Evolutionary conservation across 2,329 filamentous ascomycete genomes (phyloP), one percentile per base, ranked within the genome.

Genomic region (Chalaropsis thielavioides): DNA sequence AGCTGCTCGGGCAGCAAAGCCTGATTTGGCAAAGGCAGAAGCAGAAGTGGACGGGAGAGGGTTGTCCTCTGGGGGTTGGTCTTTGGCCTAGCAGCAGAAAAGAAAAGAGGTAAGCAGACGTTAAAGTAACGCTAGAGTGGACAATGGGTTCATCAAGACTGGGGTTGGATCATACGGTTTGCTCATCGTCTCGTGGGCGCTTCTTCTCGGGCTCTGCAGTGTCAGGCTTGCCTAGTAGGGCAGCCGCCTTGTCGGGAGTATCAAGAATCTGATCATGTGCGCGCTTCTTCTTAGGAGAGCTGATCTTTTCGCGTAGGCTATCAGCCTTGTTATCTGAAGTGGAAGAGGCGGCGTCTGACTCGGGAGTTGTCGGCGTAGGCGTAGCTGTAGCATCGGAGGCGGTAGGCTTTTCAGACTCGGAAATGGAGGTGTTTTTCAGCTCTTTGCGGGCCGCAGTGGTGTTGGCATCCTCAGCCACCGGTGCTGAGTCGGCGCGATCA

Each of bases 231-330:
- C 78, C 75, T 54, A 58, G 59, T 72, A 77, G 79, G 68, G 79
- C 76, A 64, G 77, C 77, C 69, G 77, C 75, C 63, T 74, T 76
- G 22, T 76, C 64, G n/a, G 64, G 58, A 35, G 64, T 64, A 59
- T 79, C 76, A 35, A 85, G 83, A 17, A 84, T 74, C 72, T 85
- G 78, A 68, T 83, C 82, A 68, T 82, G 81, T 35, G 78, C 80
- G 68, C 84, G 79, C 76, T 86, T 87, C 78, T 86, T 87, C 76
- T 86, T 86, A 38, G 84, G 84, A 13, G 83, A 86, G 22, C 78
- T 76, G 56, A 83, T 71, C 66, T 79, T 76, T 61, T 84, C 80
- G 71, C 75, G 79, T 64, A 72, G 65, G 49, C 66, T 69, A 78
- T 71, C 43, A 44, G 75, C 73, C 63, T 79, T 74, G 61, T 73